Base-by-base conservation (phyloP, 2,329 filamentous ascomycete genomes). In the Diaporthe sp. region DNA sequence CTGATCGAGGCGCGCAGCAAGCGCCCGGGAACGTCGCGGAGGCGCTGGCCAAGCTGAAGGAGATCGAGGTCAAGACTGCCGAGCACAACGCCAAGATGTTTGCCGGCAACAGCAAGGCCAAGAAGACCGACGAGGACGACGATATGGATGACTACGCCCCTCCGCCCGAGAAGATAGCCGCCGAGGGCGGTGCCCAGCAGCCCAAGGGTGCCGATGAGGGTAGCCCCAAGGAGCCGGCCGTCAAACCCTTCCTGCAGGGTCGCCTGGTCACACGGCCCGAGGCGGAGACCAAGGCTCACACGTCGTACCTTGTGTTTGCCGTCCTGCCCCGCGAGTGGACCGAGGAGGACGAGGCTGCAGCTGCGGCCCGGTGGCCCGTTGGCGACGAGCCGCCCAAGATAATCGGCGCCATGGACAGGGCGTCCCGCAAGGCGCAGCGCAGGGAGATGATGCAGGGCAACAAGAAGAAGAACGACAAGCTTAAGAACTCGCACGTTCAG, bases 231-330 rank as follows among this genome's bases (percentile, higher is more conserved):
- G 74, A 77, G 17, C 39, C 65, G 4, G 31, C 55, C 28, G 46
- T 65, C 17, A 92, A 94, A 77, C 83, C 90, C 1, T 98, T 93
- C 86, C 91, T 94, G 82, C 91, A 96, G 77, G 97, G 97, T 1
- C 90, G 91, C 39, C 81, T 98, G 55, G 89, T 95, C 42, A 95
- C 97, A 80, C 90, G 95, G 34, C 92, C 94, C 0, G 97, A 99
- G 85, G 87, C 92, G 0, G 97, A 99, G 81, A 86, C 98, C 76
- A 98, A 98, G 88, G 97, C 94, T 10, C 97, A 99, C 84, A 99
- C 97, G 0, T 97, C 94, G n/a, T 99, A 99, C 83, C 89, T 99
- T 6, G 94, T 97, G 6, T 99, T 99, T 86, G 97, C 97, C 0
- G 87, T 97, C 4, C 85, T 99, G 76, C 96, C 97, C n/a, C 89